These are phyloP conservation scores for Calycina marina DNA, from an alignment of 2,329 filamentous ascomycete genomes.

Conservation along the genomic window DNA sequence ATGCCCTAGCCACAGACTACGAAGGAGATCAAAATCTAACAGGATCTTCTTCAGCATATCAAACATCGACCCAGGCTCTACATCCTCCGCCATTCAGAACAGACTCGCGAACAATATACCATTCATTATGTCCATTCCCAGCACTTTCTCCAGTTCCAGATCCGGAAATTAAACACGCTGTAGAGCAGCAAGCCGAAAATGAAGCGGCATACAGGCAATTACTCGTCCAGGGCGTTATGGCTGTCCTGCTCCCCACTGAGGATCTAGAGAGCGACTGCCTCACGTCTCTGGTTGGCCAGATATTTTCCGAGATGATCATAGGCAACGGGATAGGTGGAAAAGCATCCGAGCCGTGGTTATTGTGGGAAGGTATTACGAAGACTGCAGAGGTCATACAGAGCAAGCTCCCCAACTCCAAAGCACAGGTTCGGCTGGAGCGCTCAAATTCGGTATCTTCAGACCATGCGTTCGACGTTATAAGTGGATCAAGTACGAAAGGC, in stretches of 20 bases:
- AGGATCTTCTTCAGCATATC: conserved; percentile 47
- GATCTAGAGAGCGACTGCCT: conserved; percentile 82
- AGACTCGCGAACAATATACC: conserved; percentile 59
- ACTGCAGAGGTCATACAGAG: conserved; percentile 35
- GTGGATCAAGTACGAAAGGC: conserved; percentile 8
- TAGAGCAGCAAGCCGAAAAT: conserved; percentile 51
- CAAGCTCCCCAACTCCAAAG: conserved; percentile 21
- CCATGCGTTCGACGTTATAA: conserved; percentile 5
- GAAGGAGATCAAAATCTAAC: too few relatives aligned
- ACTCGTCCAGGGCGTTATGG: conserved; percentile 68
- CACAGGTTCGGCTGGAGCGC: conserved; percentile 17
- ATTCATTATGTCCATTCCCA: conserved; percentile 69
- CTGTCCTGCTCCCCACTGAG: conserved; percentile 78
- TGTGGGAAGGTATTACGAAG: conserved; percentile 76
- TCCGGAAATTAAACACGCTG: conserved; percentile 30
- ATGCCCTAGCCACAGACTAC: too few relatives aligned
- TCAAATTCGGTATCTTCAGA: conserved; percentile 21
- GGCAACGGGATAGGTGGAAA: conserved; percentile 69
- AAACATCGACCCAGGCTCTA: conserved; percentile 45
- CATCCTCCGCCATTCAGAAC: conserved; percentile 43
- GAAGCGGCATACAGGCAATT: conserved; percentile 78
- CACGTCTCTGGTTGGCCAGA: conserved; percentile 68
- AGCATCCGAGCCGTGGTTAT: conserved; percentile 72
- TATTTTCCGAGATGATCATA: conserved; percentile 80
- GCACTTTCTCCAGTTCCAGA: conserved; percentile 64